A percentile compares a stretch with the other conserved stretches of the same genome.
Evolutionary conservation across 177 flowering plant species (phyloP).

Genomic region (Tripterygium wilfordii): DNA sequence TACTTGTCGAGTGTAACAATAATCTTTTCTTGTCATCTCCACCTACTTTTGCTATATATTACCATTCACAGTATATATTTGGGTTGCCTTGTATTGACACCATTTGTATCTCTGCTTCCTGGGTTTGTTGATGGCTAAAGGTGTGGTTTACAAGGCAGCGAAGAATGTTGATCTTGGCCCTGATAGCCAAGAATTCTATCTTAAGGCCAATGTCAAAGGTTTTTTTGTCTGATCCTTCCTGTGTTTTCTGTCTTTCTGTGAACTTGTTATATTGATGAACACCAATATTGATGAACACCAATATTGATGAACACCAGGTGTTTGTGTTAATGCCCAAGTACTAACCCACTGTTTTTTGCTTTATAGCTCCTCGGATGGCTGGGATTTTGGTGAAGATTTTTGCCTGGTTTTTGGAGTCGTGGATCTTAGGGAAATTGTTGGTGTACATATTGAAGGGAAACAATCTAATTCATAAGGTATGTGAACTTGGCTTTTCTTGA

Average conservation of each 20-base stretch:
- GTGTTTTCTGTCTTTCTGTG: too few relatives aligned
- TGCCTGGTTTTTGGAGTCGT: constrained; percentile 67
- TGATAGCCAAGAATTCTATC: constrained; percentile 38
- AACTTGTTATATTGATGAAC: too few relatives aligned
- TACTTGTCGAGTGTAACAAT: background rate
- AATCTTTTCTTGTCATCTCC: background rate
- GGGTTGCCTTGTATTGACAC: background rate
- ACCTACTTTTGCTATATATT: background rate
- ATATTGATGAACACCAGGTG: too few relatives aligned
- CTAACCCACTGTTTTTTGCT: too few relatives aligned
- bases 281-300: too few relatives aligned
- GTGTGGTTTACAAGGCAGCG: constrained; percentile 47
- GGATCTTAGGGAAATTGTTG: constrained; percentile 45
- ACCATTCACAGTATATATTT: too few relatives aligned
- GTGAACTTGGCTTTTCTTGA: background rate
- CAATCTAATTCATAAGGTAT: constrained; percentile 82
- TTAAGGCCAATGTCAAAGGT: constrained; percentile 72
- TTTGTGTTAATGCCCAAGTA: too few relatives aligned
- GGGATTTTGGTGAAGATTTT: constrained; percentile 67
- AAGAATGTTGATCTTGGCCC: constrained; percentile 53
- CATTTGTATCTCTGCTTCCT: constrained; percentile 10
- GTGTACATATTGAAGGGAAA: constrained; percentile 52
- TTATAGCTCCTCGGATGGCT: constrained; percentile 93
- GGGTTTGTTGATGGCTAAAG: constrained; percentile 28
- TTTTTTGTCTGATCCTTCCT: too few relatives aligned